Percentiles rank a stretch among this genome's conserved stretches.
phyloP scores from a whole-genome alignment of 2,329 filamentous ascomycete genomes.

The Talaromyces marneffei region DNA sequence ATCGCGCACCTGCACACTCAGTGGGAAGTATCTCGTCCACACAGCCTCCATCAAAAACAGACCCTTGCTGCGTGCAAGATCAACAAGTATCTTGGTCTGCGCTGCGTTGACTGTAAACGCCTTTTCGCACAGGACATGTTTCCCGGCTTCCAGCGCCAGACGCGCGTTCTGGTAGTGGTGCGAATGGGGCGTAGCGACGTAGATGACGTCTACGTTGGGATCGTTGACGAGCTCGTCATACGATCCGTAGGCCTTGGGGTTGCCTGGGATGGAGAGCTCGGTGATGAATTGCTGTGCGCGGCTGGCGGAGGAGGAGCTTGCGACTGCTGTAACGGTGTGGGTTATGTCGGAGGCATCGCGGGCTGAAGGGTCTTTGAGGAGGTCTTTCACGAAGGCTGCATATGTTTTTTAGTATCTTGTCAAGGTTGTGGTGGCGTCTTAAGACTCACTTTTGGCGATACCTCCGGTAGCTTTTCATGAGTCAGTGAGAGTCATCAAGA shows the following conservation, averaged over 20 bases:
- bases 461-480: conserved; percentile 36
- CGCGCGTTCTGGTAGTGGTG: conserved; percentile 90
- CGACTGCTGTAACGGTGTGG: conserved; percentile 72
- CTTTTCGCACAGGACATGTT: conserved; percentile 88
- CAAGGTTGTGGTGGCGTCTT: background rate
- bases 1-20: conserved; percentile 63
- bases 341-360: conserved; percentile 66
- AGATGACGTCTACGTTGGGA: conserved; percentile 74
- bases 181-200: conserved; percentile 83
- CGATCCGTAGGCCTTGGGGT: conserved; percentile 68
- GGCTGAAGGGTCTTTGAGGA: conserved; percentile 65
- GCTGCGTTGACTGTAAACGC: conserved; percentile 77
- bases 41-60: conserved; percentile 81
- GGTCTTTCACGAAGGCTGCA: conserved; percentile 64
- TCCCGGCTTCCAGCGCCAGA: conserved; percentile 70
- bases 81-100: conserved; percentile 66
- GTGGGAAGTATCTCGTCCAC: conserved; percentile 83
- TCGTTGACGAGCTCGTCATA: conserved; percentile 78
- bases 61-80: conserved; percentile 65
- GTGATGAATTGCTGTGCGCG: conserved; percentile 68
- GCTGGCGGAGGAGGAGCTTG: conserved; percentile 64
- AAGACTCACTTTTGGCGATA: conserved; percentile 35
- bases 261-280: conserved; percentile 61
- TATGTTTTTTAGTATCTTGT: background rate
- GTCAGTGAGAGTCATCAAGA: background rate